phyloP scores from a whole-genome alignment of 2,329 filamentous ascomycete genomes.

The Esteya vermicola region DNA sequence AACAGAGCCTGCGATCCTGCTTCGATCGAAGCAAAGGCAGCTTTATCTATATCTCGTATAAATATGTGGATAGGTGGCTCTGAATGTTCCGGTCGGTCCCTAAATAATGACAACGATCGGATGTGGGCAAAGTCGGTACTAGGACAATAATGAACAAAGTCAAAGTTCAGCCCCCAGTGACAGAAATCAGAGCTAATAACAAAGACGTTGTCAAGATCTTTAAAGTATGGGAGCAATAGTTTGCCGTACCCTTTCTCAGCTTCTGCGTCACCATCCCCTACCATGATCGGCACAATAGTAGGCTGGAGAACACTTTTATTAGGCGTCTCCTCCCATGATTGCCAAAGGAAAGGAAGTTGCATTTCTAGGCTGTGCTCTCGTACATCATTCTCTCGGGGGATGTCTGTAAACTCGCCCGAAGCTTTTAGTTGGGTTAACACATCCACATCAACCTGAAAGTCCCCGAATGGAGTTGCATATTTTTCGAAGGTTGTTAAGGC shows the following conservation, averaged over 20 bases:
- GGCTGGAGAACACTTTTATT: constrained; percentile 39
- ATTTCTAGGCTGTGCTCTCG: constrained; percentile 91
- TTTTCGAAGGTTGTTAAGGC: constrained; percentile 59
- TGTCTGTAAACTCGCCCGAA: constrained; percentile 45
- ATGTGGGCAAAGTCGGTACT: constrained; percentile 25
- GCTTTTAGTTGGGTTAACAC: constrained; percentile 33
- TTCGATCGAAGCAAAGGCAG: constrained; percentile 75
- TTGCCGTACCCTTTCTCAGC: constrained; percentile 56
- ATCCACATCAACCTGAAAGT: constrained; percentile 48
- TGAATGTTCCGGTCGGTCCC: constrained; percentile 18
- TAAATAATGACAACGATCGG: constrained; percentile 19
- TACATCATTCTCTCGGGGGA: constrained; percentile 54
- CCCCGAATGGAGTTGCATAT: constrained; percentile 63
- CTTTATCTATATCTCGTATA: constrained; percentile 65
- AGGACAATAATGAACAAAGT: constrained; percentile 66
- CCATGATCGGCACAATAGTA: constrained; percentile 67
- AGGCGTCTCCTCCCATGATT: constrained; percentile 45
- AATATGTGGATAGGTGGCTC: constrained; percentile 62
- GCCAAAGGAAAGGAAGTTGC: constrained; percentile 89
- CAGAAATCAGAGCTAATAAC: constrained; percentile 93
- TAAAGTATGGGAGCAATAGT: constrained; percentile 64
- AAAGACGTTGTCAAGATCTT: constrained; percentile 64
- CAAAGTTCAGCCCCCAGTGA: constrained; percentile 80
- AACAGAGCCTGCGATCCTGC: constrained; percentile 60
- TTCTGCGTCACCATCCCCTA: constrained; percentile 55